Evolutionary conservation across 2,329 filamentous ascomycete species (phyloP).

Genomic region (Aspergillus alliaceus): DNA sequence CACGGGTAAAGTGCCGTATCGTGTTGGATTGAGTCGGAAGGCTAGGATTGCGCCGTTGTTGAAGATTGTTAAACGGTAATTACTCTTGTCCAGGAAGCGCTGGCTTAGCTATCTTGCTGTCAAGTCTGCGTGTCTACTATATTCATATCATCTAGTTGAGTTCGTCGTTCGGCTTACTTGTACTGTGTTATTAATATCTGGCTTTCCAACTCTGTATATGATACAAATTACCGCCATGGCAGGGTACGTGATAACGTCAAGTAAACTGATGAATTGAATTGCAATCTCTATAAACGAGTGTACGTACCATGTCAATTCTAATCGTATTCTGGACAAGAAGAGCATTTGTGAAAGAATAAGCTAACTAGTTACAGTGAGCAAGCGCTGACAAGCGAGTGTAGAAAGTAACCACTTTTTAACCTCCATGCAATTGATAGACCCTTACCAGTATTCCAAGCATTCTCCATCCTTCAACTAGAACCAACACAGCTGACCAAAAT

Average conservation of each 20-base stretch:
- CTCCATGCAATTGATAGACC: too few relatives aligned
- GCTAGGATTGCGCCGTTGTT: constrained; percentile 51
- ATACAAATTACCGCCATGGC: background rate
- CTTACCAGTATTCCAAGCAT: background rate
- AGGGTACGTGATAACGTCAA: constrained; percentile 1
- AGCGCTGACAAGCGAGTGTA: background rate
- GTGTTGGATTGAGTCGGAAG: constrained; percentile 51
- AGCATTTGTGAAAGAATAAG: background rate
- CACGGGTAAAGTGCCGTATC: constrained; percentile 40
- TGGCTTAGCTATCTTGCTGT: background rate
- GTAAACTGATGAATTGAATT: background rate
- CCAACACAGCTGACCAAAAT: background rate
- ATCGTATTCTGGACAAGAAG: background rate
- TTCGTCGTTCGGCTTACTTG: background rate
- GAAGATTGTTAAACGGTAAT: constrained; percentile 42
- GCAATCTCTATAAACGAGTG: background rate
- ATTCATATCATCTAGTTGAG: background rate
- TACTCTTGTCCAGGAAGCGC: background rate
- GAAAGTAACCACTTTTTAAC: background rate
- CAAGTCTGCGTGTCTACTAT: background rate
- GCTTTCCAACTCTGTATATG: background rate
- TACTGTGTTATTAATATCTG: background rate
- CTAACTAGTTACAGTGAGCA: background rate
- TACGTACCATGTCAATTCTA: background rate
- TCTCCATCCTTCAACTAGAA: background rate